Base-by-base conservation (phyloP, 2,329 filamentous ascomycete species). In the Aureobasidium mangrovei region DNA sequence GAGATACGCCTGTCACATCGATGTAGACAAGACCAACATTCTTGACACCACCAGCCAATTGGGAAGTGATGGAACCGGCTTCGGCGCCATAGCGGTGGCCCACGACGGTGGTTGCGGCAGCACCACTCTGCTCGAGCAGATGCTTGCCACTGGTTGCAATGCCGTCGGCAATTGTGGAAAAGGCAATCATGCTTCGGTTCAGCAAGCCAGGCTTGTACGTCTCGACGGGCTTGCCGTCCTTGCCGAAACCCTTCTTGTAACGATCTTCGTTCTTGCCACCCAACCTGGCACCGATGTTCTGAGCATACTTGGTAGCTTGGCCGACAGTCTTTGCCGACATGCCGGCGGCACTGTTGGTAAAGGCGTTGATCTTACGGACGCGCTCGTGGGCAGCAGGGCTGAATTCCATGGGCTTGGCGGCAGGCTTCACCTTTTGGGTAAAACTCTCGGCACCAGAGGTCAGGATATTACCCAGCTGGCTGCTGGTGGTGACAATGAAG, bases 21-120 rank as follows among this genome's bases (percentile, higher is more conserved):
- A 98, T 95, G 67, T 98, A 98, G 32, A 98, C 93, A 29, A 98
- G 77, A 4, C 91, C 93, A 6, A 97, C 93, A 61, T 97, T 98
- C 77, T 93, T 95, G 64, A 96, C 84, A 27, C 91, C 91, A 4
- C 88, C 85, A 0, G 89, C 87, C 24, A 98, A 70, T 52, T 87
- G 78, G 40, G 78, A 77, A 2, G 89, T 85, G 12, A 97, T 76
- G 35, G 84, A 78, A 12, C 90, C 88, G 0, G 93, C 93, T 70
- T 98, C 89, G 1, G 79, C 66, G 4, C 93, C 93, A 74, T 91
- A 98, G 59, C 83, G 84, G 70, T 97, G 93, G n/a, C 84, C 80
- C 3, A 97, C 88, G 49, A 96, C 84, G 0, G 85, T 88, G 35
- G 83, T 89, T 27, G 91, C 86, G n/a, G 91, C 90, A 1, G 79